Conservation (phyloP, 495 filamentous ascomycete species). For the Aspergillus kassunensis region DNA sequence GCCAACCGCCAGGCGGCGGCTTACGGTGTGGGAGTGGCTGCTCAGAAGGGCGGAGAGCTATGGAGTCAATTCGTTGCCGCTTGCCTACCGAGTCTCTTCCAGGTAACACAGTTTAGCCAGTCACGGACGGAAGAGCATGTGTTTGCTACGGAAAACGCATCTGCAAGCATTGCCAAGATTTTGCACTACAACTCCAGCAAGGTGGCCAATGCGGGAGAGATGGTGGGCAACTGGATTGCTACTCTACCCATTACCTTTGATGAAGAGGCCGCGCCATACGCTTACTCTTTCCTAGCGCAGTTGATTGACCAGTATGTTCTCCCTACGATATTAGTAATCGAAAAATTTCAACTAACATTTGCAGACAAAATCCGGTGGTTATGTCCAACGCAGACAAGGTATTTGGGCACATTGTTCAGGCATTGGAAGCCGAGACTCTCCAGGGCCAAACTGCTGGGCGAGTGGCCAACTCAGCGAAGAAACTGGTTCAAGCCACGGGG, state of each 20-base stretch:
- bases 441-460: constrained; percentile 73
- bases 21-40: constrained; percentile 94
- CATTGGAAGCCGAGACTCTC: constrained; percentile 84
- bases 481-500: constrained; percentile 63
- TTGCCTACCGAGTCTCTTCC: constrained; percentile 76
- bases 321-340: constrained; percentile 21
- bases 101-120: constrained; percentile 71
- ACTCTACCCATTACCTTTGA: constrained; percentile 91
- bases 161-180: constrained; percentile 94
- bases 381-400: constrained; percentile 67
- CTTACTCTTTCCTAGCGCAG: constrained; percentile 86
- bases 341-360: not conserved
- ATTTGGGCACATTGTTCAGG: constrained; percentile 78
- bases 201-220: constrained; percentile 65
- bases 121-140: constrained; percentile 89
- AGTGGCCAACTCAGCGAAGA: constrained; percentile 69
- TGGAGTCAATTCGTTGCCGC: constrained; percentile 83
- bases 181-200: constrained; percentile 79
- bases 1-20: constrained; percentile 95
- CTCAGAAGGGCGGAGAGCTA: constrained; percentile 79
- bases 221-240: constrained; percentile 77
- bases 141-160: constrained; percentile 97
- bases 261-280: constrained; percentile 95
- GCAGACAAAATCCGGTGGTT: constrained; percentile 83
- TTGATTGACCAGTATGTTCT: constrained; percentile 89